phyloP scores from a whole-genome alignment of 108 stramenopile species.

The Fragilaria crotonensis region DNA sequence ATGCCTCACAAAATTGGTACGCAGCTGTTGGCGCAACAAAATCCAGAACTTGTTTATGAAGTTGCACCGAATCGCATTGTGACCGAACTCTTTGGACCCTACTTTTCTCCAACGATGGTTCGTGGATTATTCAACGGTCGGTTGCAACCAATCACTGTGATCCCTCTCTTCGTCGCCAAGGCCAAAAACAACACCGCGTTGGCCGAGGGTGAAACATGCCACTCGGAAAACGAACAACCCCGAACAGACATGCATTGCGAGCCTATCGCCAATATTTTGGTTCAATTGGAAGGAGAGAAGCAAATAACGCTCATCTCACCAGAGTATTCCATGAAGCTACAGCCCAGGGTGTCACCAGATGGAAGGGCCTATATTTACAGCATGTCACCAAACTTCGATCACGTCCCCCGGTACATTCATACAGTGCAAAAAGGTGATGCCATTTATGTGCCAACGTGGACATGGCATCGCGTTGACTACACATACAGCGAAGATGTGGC shows the following conservation, averaged over 20 bases:
- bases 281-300: constrained; percentile 60
- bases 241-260: constrained; percentile 77
- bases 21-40: constrained; percentile 43
- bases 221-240: constrained; percentile 2
- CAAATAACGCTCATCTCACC: constrained; percentile 71
- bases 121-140: constrained; percentile 38
- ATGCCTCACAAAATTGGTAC: constrained; percentile 73
- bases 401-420: constrained; percentile 43
- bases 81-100: constrained; percentile 57
- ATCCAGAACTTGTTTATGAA: constrained; percentile 50
- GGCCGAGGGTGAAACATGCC: neutral
- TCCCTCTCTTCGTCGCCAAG: neutral
- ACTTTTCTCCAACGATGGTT: constrained; percentile 35
- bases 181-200: neutral
- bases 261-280: constrained; percentile 78
- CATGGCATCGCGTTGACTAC: constrained; percentile 86
- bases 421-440: constrained; percentile 59
- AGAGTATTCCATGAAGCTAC: constrained; percentile 34
- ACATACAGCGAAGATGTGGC: constrained; percentile 17
- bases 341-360: constrained; percentile 57
- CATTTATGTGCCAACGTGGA: constrained; percentile 82
- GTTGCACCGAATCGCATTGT: constrained; percentile 41
- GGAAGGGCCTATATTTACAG: constrained; percentile 56
- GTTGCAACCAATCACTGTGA: neutral
- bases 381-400: constrained; percentile 9